These are phyloP conservation scores for Scorias spongiosa DNA, from an alignment of 2,329 filamentous ascomycete genomes.

Conservation along the genomic window DNA sequence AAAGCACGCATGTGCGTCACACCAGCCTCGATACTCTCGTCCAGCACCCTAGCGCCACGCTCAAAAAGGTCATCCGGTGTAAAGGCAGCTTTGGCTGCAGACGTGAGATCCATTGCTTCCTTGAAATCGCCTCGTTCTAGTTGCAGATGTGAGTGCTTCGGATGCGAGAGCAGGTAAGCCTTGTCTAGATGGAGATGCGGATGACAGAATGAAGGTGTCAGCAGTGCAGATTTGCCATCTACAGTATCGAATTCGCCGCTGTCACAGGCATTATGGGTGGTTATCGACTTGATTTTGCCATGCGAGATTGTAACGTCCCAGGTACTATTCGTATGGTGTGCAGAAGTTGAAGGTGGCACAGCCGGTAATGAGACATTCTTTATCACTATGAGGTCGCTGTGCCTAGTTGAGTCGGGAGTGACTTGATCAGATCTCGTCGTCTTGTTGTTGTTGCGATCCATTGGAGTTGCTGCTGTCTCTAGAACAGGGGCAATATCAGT, in stretches of 20 bases:
- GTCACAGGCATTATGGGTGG: too few species aligned
- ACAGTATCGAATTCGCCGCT: constrained; percentile 17
- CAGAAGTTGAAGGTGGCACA: not conserved
- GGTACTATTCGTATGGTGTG: not conserved
- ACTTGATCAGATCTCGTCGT: too few species aligned
- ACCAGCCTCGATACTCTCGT: constrained; percentile 47
- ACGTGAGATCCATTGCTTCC: constrained; percentile 47
- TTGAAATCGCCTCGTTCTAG: constrained; percentile 46
- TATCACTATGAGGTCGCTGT: not conserved
- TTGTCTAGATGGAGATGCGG: constrained; percentile 62
- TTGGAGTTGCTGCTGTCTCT: too few species aligned
- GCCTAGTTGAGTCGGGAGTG: too few species aligned
- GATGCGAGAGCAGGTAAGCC: constrained; percentile 43
- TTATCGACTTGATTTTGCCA: constrained; percentile 1
- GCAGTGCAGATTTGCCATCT: constrained; percentile 25
- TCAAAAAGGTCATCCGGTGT: constrained; percentile 46
- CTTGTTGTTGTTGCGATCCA: too few species aligned
- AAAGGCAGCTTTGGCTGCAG: constrained; percentile 48
- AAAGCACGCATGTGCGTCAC: constrained; percentile 58
- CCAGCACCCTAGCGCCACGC: constrained; percentile 49
- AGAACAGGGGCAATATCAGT: too few species aligned
- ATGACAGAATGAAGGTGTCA: constrained; percentile 48
- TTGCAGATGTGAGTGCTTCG: constrained; percentile 44
- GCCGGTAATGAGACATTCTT: constrained; percentile 7
- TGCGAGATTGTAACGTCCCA: constrained; percentile 3